Percentiles rank a stretch among this genome's conserved stretches.
Evolutionary conservation across 306 rosid species (phyloP).

Genomic region (Hylodesmum podocarpum): DNA sequence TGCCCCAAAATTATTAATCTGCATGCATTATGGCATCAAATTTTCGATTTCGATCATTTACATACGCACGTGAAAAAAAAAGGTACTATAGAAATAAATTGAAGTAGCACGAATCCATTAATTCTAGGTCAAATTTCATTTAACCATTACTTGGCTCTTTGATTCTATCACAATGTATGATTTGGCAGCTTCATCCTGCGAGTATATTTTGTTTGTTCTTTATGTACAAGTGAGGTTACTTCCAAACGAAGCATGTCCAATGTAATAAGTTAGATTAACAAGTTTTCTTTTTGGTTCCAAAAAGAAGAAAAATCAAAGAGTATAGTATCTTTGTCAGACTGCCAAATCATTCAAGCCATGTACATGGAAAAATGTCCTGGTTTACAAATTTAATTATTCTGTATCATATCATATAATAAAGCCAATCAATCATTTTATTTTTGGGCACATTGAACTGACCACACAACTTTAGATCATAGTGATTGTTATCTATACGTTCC

Average conservation of each 20-base stretch:
- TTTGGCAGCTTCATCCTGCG: neutral
- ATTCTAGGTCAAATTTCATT: neutral
- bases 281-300: neutral
- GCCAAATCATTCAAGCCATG: neutral
- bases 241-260: slow-evolving; percentile 1
- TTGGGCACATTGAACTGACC: neutral
- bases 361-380: neutral
- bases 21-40: too few relatives aligned
- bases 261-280: neutral
- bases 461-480: neutral
- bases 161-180: neutral
- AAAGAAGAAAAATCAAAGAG: neutral
- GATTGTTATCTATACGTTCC: neutral
- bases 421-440: neutral
- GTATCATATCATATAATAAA: neutral
- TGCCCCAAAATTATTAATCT: too few relatives aligned
- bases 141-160: neutral
- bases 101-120: neutral
- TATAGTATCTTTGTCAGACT: neutral
- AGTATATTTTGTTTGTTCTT: neutral
- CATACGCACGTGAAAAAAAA: too few relatives aligned
- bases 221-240: neutral
- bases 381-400: slow-evolving; percentile 2
- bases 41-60: too few relatives aligned
- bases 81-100: neutral